A percentile compares a stretch with the other conserved stretches of the same genome.
Evolutionary conservation across 352 stramenopile genomes (phyloP).

Genomic region (Globisporangium cylindrosporum): DNA sequence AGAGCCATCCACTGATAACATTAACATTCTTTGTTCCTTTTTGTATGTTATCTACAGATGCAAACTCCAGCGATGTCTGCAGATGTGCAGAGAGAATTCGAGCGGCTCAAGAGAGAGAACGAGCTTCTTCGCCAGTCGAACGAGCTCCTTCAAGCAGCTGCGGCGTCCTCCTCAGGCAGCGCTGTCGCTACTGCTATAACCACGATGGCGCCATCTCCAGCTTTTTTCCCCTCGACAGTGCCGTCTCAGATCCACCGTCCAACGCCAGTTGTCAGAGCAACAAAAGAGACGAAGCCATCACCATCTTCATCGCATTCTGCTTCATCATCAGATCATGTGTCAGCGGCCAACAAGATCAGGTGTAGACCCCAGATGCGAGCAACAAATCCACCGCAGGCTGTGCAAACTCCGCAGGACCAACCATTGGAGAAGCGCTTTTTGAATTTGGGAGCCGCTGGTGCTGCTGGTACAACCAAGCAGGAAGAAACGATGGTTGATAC

Average conservation of each 20-base stretch:
- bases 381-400: neutral
- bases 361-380: neutral
- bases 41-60: neutral
- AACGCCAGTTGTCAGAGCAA: neutral
- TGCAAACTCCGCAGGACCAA: neutral
- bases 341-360: neutral
- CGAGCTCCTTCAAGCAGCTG: constrained; percentile 46
- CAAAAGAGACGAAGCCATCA: neutral
- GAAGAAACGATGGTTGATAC: neutral
- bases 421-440: constrained; percentile 5
- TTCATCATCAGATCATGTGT: neutral
- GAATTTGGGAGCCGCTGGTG: neutral
- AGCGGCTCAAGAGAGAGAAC: constrained; percentile 66
- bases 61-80: constrained; percentile 16
- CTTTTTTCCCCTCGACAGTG: neutral
- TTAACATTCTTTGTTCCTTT: too few relatives aligned
- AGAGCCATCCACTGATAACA: too few relatives aligned
- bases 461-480: neutral
- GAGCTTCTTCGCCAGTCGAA: constrained; percentile 62
- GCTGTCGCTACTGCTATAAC: neutral
- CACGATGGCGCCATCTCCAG: neutral
- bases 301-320: neutral
- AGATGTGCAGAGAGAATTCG: constrained; percentile 56
- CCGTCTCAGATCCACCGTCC: neutral
- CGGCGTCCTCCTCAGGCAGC: neutral